Conservation (phyloP, 1,284 basidiomycete genomes). For the Moesziomyces aphidis region DNA sequence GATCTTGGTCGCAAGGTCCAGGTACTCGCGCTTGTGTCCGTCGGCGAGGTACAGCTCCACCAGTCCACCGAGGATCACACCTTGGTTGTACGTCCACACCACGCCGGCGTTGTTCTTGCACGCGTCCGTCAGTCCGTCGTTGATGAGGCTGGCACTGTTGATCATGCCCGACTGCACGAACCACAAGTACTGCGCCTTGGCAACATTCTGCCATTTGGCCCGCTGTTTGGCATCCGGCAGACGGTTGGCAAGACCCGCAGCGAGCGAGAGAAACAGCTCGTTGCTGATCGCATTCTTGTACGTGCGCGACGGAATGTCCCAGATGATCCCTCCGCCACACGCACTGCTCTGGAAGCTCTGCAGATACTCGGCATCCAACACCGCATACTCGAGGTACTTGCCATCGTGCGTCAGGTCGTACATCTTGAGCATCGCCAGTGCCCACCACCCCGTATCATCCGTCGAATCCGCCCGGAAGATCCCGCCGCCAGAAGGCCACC, state of each 20-base stretch:
- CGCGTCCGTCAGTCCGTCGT: slow-evolving; percentile 19
- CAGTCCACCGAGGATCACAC: slow-evolving; percentile 6
- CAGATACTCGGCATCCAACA: slow-evolving; percentile 15
- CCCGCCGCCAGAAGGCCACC: slow-evolving; percentile 18
- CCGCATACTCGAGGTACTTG: slow-evolving; percentile 18
- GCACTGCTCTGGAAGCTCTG: slow-evolving; percentile 14
- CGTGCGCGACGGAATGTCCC: slow-evolving; percentile 11
- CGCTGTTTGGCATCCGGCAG: slow-evolving; percentile 7
- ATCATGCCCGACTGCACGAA: slow-evolving; percentile 22
- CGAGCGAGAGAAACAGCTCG: slow-evolving; percentile 23
- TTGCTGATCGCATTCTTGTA: slow-evolving; percentile 27
- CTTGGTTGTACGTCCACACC: slow-evolving; percentile 14
- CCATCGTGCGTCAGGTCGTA: slow-evolving; percentile 14
- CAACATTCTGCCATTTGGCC: slow-evolving; percentile 3
- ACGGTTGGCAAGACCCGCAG: slow-evolving; percentile 15
- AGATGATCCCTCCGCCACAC: slow-evolving; percentile 18
- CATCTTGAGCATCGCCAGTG: slow-evolving; percentile 19
- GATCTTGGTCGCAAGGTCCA: slow-evolving; percentile 1
- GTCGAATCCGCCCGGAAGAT: slow-evolving; percentile 23
- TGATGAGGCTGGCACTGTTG: slow-evolving; percentile 13
- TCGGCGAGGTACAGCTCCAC: slow-evolving; percentile 12
- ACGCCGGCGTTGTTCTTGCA: slow-evolving; percentile 15
- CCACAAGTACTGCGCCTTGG: slow-evolving; percentile 15
- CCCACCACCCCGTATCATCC: slow-evolving; percentile 28
- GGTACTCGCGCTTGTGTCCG: slow-evolving; percentile 1